Base-by-base conservation (phyloP, 1,139 yeast species). In the Groenewaldozyma sp. region DNA sequence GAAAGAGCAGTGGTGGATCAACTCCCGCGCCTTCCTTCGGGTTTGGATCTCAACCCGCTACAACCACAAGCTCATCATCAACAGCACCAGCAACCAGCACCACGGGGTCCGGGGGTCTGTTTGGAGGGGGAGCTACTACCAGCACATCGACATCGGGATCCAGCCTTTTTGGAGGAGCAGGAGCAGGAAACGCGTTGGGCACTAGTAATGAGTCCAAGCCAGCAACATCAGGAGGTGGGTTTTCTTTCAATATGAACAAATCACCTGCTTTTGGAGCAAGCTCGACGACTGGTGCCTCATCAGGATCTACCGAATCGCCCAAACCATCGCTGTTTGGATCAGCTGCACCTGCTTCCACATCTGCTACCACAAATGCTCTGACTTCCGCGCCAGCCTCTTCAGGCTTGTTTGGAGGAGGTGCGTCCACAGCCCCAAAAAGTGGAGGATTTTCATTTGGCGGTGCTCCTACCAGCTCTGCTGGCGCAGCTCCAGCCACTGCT, bases 401-500 rank as follows among this genome's bases (percentile, higher is more conserved):
- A 14, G 18, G 37, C 3, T 11, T 21, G 24, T 38, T 38, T 21
- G 41, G 41, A 3, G 32, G 29, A 2, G 9, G 29, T 33, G 18
- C 41, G 3, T 27, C 40, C 6, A 18, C 27, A 10, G 27, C 28
- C 11, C 28, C 21, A 20, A 24, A 21, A 11, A 17, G 19, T 11
- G 16, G 16, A 24, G 27, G 31, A 19, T 22, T 31, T n/a, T n/a
- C n/a, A 18, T 40, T 42, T 24, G 45, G 42, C 13, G 24, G 36
- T 16, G 32, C 36, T 16, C 13, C 41, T 13, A 13, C 39, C 4
- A 17, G 45, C 17, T 13, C 42, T 4, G 36, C 28, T 13, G 26
- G 26, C 11, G 27, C 27, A 24, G 27, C 27, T 9, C n/a, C 27
- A 24, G n/a, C 11, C n/a, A 5, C 14, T 36, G 29, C 22, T 22